A percentile compares a stretch with the other conserved stretches of the same genome.
phyloP scores from a whole-genome alignment of 176 grass and related monocot species.

The Hyparrhenia diplandra region DNA sequence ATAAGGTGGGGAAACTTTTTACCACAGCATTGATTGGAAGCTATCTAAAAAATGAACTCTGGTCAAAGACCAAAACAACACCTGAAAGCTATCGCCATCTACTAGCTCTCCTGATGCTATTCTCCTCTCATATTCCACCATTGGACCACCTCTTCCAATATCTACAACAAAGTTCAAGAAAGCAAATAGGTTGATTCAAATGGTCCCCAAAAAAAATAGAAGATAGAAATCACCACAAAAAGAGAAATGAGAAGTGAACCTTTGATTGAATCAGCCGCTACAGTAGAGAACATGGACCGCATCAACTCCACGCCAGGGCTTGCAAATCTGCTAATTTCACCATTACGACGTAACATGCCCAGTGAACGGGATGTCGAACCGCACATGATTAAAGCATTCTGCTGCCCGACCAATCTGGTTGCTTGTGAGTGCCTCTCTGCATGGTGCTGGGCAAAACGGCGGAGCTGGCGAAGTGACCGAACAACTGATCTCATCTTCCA shows the following conservation, averaged over 20 bases:
- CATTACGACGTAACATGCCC: background rate
- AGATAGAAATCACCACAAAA: background rate
- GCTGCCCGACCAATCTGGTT: conserved; percentile 27
- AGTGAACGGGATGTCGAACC: conserved; percentile 23
- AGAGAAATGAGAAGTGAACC: conserved; percentile 38
- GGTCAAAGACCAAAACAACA: background rate
- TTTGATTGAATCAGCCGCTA: conserved; percentile 32
- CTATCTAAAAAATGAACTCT: background rate
- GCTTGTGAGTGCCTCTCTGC: conserved; percentile 15
- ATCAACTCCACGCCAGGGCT: conserved; percentile 33
- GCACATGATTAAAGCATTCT: conserved; percentile 29
- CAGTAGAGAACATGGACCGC: conserved; percentile 42
- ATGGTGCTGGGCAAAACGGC: conserved; percentile 12
- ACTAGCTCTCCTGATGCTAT: conserved; percentile 73
- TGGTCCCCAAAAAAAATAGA: background rate
- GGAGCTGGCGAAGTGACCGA: conserved; percentile 51
- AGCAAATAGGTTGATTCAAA: background rate
- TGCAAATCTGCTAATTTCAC: conserved; percentile 33
- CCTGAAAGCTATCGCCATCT: conserved; percentile 88
- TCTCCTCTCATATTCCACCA: conserved; percentile 74
- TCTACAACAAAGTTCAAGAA: conserved; percentile 15
- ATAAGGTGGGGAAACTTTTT: background rate
- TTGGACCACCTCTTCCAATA: conserved; percentile 52
- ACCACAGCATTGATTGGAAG: background rate
- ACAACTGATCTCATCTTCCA: conserved; percentile 62